These are phyloP conservation scores for Teunomyces panamensis DNA, from an alignment of 805 yeast genomes.

Conservation along the genomic window DNA sequence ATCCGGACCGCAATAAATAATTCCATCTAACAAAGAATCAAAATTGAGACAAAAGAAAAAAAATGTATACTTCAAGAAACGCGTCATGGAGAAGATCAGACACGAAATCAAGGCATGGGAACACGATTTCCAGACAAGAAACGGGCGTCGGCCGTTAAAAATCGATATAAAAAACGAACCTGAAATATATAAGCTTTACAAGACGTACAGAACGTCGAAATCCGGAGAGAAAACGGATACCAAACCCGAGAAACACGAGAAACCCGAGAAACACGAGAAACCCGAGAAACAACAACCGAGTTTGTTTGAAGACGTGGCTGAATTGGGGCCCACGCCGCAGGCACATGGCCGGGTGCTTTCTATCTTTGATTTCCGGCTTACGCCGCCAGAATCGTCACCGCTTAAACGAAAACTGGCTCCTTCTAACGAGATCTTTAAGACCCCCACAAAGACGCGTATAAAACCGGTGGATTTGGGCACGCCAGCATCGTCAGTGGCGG, in stretches of 20 bases:
- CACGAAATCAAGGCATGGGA: conserved; percentile 41
- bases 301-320: conserved; percentile 47
- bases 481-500: conserved; percentile 2
- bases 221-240: no score
- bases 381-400: conserved; percentile 46
- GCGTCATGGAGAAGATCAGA: conserved; percentile 15
- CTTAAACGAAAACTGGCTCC: conserved; percentile 13
- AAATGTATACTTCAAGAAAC: not conserved
- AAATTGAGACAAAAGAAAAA: not conserved
- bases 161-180: conserved; percentile 31
- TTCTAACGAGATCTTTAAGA: conserved; percentile 21
- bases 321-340: conserved; percentile 87
- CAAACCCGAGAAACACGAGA: not conserved
- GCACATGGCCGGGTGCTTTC: conserved; percentile 73
- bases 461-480: not conserved
- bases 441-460: conserved; percentile 28
- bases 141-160: conserved; percentile 31
- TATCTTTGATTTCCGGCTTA: conserved; percentile 56
- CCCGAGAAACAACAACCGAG: conserved; percentile 27
- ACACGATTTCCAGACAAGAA: conserved; percentile 23
- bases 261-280: not conserved
- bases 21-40: no score
- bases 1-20: no score
- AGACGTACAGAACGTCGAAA: conserved; percentile 19
- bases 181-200: conserved; percentile 29